phyloP scores from a whole-genome alignment of 2,329 filamentous ascomycete species.

The Annulohypoxylon truncatum region DNA sequence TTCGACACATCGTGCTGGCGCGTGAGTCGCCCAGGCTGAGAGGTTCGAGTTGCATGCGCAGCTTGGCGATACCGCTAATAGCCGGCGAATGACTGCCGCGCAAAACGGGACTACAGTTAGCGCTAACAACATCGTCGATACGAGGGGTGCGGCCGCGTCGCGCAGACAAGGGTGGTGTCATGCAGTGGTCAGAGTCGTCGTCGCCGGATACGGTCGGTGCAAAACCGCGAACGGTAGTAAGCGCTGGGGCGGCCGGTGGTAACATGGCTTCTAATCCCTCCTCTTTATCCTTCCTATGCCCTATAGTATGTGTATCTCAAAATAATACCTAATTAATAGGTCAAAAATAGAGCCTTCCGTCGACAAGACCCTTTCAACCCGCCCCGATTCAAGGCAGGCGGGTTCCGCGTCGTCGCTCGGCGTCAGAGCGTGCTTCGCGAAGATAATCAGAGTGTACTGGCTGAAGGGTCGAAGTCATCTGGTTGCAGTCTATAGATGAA shows the following conservation, averaged over 20 bases:
- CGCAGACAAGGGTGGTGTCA: constrained; percentile 53
- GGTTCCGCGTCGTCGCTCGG: constrained; percentile 68
- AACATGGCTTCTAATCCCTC: constrained; percentile 54
- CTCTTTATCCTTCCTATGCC: constrained; percentile 2
- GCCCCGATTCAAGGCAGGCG: constrained; percentile 56
- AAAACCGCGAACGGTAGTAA: constrained; percentile 68
- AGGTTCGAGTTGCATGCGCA: constrained; percentile 84
- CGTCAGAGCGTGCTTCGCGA: constrained; percentile 66
- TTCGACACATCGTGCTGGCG: constrained; percentile 67
- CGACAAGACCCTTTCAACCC: constrained; percentile 44
- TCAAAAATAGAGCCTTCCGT: constrained; percentile 24
- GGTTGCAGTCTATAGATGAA: constrained; percentile 64
- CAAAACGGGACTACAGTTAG: constrained; percentile 71
- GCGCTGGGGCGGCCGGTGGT: constrained; percentile 60
- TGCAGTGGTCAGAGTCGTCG: constrained; percentile 66
- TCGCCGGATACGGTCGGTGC: constrained; percentile 66
- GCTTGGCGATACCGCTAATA: constrained; percentile 80
- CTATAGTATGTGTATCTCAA: not conserved
- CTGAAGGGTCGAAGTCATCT: constrained; percentile 67
- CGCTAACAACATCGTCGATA: constrained; percentile 69
- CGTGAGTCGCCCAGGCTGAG: constrained; percentile 72
- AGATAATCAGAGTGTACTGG: constrained; percentile 62
- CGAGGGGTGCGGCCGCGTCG: constrained; percentile 55
- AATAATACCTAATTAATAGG: constrained; percentile 17
- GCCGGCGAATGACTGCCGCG: constrained; percentile 64